A percentile compares a stretch with the other conserved stretches of the same genome.
Conservation (phyloP, 768 basidiomycete genomes). For the Termitomyces sp. region DNA sequence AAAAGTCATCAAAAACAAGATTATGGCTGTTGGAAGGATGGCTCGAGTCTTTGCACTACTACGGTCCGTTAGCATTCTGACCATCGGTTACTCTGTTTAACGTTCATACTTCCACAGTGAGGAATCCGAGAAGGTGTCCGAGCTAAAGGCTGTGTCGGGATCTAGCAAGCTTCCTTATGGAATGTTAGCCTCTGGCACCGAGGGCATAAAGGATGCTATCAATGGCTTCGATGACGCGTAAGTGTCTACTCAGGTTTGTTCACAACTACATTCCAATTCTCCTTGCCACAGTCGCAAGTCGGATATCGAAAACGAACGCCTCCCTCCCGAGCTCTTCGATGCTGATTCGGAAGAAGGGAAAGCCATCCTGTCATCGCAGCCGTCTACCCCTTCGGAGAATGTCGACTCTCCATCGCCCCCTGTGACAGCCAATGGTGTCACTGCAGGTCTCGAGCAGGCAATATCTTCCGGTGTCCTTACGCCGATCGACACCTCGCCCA, state of each 20-base stretch:
- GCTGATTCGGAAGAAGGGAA: conserved; percentile 66
- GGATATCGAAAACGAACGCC: conserved; percentile 97
- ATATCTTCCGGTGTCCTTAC: conserved; percentile 24
- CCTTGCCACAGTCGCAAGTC: conserved; percentile 69
- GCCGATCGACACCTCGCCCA: conserved; percentile 24
- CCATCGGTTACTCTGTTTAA: background rate
- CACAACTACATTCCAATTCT: background rate
- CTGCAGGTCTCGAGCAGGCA: conserved; percentile 35
- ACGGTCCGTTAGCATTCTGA: conserved; percentile 50
- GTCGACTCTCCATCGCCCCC: conserved; percentile 33
- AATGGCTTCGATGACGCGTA: conserved; percentile 94
- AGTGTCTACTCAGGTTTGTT: conserved; percentile 28
- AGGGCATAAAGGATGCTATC: conserved; percentile 94
- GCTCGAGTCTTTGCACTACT: conserved; percentile 93
- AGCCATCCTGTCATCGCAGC: conserved; percentile 47
- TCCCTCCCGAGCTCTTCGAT: conserved; percentile 95
- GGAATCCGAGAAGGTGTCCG: conserved; percentile 96
- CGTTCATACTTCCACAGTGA: conserved; percentile 47
- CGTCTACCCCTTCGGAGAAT: conserved; percentile 51
- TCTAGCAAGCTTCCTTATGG: conserved; percentile 76
- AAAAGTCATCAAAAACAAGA: conserved; percentile 96
- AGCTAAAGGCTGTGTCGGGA: conserved; percentile 88
- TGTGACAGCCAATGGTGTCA: conserved; percentile 39
- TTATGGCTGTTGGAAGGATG: conserved; percentile 95
- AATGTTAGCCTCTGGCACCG: conserved; percentile 79